These are phyloP conservation scores for Thermothielavioides terrestris DNA, from an alignment of 495 filamentous ascomycete genomes.

Conservation along the genomic window DNA sequence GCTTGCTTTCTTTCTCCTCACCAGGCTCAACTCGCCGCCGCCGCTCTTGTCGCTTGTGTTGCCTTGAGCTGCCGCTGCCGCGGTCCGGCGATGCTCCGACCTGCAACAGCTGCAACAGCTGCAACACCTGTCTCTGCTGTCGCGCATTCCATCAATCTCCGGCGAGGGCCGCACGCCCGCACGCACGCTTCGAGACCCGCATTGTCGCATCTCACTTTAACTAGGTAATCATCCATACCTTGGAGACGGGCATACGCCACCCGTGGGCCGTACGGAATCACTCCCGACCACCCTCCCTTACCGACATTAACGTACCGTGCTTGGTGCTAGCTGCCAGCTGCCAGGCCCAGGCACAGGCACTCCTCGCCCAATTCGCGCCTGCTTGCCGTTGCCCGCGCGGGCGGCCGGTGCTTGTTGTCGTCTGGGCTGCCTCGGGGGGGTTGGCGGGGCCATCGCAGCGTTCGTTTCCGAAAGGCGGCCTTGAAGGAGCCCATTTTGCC, in stretches of 20 bases:
- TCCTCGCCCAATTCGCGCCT: too few relatives aligned
- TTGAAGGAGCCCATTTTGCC: too few relatives aligned
- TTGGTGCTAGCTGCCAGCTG: slow-evolving; percentile 10
- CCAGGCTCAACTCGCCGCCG: slow-evolving; percentile 2
- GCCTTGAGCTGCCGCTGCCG: slow-evolving; percentile 1
- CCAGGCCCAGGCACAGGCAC: background rate
- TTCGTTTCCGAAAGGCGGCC: too few relatives aligned
- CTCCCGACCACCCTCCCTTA: too few relatives aligned
- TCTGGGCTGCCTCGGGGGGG: background rate
- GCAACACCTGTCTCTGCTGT: background rate
- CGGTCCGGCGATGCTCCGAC: too few relatives aligned
- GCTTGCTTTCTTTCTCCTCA: background rate
- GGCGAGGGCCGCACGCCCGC: background rate
- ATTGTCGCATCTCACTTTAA: background rate
- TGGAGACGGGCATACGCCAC: slow-evolving; percentile 1
- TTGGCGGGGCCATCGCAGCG: too few relatives aligned
- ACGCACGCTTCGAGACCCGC: slow-evolving; percentile 4
- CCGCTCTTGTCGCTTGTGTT: background rate
- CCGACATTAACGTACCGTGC: too few relatives aligned
- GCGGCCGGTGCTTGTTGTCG: background rate
- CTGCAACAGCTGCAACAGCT: too few relatives aligned
- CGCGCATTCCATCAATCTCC: background rate
- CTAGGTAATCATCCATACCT: background rate
- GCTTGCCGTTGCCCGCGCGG: too few relatives aligned
- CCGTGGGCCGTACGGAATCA: too few relatives aligned